phyloP scores from a whole-genome alignment of 2,329 filamentous ascomycete species.

The Chalaropsis thielavioides region DNA sequence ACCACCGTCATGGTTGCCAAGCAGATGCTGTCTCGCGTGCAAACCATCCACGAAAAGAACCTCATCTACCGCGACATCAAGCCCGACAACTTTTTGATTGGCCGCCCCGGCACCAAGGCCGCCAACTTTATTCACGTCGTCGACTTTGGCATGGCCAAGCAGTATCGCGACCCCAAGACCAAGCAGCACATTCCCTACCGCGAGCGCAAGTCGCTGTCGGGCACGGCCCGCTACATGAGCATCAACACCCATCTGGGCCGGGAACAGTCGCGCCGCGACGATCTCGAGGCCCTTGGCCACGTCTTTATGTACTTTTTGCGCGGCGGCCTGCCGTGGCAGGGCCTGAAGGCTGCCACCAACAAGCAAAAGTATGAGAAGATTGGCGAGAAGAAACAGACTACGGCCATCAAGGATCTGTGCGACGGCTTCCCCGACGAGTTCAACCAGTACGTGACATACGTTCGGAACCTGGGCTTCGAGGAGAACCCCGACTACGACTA shows the following conservation, averaged over 20 bases:
- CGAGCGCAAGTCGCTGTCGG: conserved; percentile 90
- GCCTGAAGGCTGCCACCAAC: conserved; percentile 58
- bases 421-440: conserved; percentile 95
- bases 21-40: conserved; percentile 94
- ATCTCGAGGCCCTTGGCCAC: conserved; percentile 73
- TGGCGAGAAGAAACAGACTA: conserved; percentile 99
- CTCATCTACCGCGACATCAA: conserved; percentile 99
- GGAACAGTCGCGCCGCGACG: conserved; percentile 90
- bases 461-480: conserved; percentile 94
- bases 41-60: conserved; percentile 94
- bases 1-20: conserved; percentile 99
- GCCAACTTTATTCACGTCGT: conserved; percentile 97
- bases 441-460: conserved; percentile 93
- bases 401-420: conserved; percentile 89
- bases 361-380: conserved; percentile 99
- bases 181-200: conserved; percentile 98
- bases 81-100: conserved; percentile 97
- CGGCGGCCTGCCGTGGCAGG: conserved; percentile 59
- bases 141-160: conserved; percentile 99
- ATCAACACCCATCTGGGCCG: conserved; percentile 97
- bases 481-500: conserved; percentile 98
- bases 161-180: conserved; percentile 96
- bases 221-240: conserved; percentile 96
- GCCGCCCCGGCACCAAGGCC: conserved; percentile 79
- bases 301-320: conserved; percentile 63